Evolutionary conservation across 768 basidiomycete genomes (phyloP).

Genomic region (Calocera viscosa): DNA sequence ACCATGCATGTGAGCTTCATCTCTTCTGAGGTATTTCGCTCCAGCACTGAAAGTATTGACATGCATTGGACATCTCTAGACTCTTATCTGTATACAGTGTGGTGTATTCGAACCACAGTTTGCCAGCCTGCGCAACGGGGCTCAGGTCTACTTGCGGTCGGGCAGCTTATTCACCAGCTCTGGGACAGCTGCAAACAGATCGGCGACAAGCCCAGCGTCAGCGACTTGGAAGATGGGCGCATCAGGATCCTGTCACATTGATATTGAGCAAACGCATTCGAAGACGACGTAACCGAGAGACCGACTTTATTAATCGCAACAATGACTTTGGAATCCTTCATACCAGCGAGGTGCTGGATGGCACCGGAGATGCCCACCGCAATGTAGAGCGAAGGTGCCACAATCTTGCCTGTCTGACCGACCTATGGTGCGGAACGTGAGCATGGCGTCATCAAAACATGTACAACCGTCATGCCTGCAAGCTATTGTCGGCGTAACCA

Average conservation of each 20-base stretch:
- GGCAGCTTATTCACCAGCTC: constrained; percentile 72
- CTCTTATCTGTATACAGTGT: too few species aligned
- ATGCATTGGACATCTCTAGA: too few species aligned
- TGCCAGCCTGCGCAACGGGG: too few species aligned
- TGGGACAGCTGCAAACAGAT: constrained; percentile 85
- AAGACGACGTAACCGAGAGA: constrained; percentile 1
- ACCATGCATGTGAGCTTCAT: too few species aligned
- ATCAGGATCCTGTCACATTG: constrained; percentile 66
- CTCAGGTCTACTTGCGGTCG: not conserved
- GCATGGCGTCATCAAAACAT: not conserved
- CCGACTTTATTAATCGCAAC: constrained; percentile 93
- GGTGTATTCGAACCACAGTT: too few species aligned
- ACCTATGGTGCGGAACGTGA: constrained; percentile 33
- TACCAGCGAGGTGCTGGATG: constrained; percentile 96
- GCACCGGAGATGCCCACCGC: constrained; percentile 96
- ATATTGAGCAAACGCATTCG: not conserved
- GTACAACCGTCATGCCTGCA: constrained; percentile 39
- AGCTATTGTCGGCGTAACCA: constrained; percentile 92
- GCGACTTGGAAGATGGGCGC: constrained; percentile 99
- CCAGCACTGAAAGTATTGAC: too few species aligned
- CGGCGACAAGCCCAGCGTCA: constrained; percentile 86
- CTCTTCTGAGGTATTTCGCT: too few species aligned
- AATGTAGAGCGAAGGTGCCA: constrained; percentile 92
- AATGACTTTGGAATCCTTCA: constrained; percentile 98
- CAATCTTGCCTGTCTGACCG: constrained; percentile 98